phyloP scores from a whole-genome alignment of 768 basidiomycete species.

The Leccinum broughii region DNA sequence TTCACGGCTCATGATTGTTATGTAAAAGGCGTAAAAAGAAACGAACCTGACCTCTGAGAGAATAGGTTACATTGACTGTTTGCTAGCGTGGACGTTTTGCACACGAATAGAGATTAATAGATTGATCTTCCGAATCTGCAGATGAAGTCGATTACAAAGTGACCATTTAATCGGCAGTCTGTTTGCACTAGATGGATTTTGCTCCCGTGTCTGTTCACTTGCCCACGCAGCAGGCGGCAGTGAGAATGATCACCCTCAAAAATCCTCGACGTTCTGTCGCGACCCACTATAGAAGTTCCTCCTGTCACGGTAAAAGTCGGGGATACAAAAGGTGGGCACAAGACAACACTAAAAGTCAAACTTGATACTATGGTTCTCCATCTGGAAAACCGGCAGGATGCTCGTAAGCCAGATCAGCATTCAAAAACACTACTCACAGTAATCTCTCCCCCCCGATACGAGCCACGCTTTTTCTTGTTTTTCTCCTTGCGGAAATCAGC shows the following conservation, averaged over 20 bases:
- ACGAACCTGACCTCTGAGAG: too few species aligned
- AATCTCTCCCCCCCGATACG: slow-evolving; percentile 93
- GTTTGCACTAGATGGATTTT: neutral
- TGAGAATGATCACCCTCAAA: neutral
- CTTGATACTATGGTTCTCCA: slow-evolving; percentile 87
- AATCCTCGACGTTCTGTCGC: neutral
- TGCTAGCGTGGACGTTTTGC: too few species aligned
- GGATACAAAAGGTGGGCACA: neutral
- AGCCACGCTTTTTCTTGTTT: slow-evolving; percentile 98
- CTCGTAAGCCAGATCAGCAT: slow-evolving; percentile 1
- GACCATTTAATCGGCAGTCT: too few species aligned
- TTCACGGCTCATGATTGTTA: too few species aligned
- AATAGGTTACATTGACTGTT: too few species aligned
- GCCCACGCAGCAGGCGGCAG: neutral
- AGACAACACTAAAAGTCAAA: slow-evolving; percentile 49
- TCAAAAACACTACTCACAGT: slow-evolving; percentile 54
- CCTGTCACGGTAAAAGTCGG: neutral
- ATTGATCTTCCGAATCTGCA: too few species aligned
- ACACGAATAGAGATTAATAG: too few species aligned
- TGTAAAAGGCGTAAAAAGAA: too few species aligned
- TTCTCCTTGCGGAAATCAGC: slow-evolving; percentile 98
- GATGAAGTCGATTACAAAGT: too few species aligned
- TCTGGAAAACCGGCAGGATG: slow-evolving; percentile 38
- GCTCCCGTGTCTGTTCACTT: neutral
- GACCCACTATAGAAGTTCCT: neutral